Conservation (phyloP, 2,329 filamentous ascomycete genomes). For the Neopestalotiopsis sp. region DNA sequence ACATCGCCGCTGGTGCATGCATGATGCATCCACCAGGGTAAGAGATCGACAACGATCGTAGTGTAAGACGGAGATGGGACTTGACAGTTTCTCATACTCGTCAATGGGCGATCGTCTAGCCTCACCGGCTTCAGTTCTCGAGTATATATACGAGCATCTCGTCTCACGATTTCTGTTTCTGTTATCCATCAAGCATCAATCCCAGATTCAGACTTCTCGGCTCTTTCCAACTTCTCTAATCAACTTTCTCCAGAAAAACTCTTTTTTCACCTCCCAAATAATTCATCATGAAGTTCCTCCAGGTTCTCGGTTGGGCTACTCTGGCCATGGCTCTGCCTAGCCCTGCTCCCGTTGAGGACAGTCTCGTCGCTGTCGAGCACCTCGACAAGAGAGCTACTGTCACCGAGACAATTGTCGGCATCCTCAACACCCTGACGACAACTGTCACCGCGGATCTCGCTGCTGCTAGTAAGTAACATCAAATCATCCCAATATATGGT, state of each 20-base stretch:
- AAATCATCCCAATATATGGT: no score
- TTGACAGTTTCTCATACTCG: not conserved
- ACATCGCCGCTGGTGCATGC: not conserved
- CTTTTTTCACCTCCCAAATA: not conserved
- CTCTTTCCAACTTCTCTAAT: not conserved
- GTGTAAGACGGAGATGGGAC: not conserved
- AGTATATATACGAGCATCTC: not conserved
- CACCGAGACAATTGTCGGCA: not conserved
- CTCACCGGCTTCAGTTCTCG: not conserved
- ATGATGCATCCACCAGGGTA: not conserved
- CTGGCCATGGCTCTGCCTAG: conserved; percentile 16
- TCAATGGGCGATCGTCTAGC: not conserved
- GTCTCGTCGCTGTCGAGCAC: not conserved
- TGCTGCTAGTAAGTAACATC: conserved; percentile 5
- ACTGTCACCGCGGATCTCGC: not conserved
- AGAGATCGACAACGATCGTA: not conserved
- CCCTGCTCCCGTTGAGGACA: conserved; percentile 5
- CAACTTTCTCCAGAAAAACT: not conserved
- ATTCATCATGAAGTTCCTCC: conserved; percentile 17
- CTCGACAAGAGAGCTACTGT: conserved; percentile 15
- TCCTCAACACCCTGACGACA: not conserved
- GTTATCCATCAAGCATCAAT: not conserved
- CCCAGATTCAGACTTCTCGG: not conserved
- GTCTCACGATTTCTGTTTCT: not conserved
- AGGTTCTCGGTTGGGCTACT: conserved; percentile 15